Evolutionary conservation across 2,329 filamentous ascomycete genomes (phyloP).

Genomic region (Xylariaceae sp.): DNA sequence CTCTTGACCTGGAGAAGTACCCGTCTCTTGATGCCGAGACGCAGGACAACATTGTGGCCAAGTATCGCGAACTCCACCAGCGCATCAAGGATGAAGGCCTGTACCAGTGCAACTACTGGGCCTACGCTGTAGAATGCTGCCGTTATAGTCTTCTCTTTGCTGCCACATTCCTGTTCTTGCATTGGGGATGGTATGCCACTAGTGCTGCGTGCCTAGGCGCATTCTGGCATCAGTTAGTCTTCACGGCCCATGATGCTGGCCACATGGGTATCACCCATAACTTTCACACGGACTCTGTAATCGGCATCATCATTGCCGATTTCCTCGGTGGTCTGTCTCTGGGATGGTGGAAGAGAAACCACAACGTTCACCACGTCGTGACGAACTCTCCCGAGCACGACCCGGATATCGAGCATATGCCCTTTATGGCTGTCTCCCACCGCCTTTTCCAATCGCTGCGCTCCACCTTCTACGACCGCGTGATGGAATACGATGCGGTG

Average conservation of each 20-base stretch:
- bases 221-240: constrained; percentile 93
- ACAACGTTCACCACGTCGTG: constrained; percentile 95
- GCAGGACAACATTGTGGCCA: constrained; percentile 69
- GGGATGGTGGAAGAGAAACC: constrained; percentile 95
- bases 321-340: constrained; percentile 84
- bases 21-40: constrained; percentile 68
- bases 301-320: constrained; percentile 87
- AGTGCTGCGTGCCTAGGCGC: constrained; percentile 72
- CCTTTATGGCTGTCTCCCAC: constrained; percentile 82
- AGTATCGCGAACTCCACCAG: constrained; percentile 74
- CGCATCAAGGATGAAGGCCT: constrained; percentile 69
- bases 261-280: constrained; percentile 97
- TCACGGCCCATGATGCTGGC: constrained; percentile 88
- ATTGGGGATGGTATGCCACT: constrained; percentile 58
- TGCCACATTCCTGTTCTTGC: constrained; percentile 57
- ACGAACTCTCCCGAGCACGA: constrained; percentile 95
- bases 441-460: constrained; percentile 67
- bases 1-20: constrained; percentile 73
- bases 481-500: constrained; percentile 72
- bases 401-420: constrained; percentile 88
- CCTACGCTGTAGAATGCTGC: constrained; percentile 68
- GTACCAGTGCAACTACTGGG: constrained; percentile 76
- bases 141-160: constrained; percentile 67
- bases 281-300: constrained; percentile 74
- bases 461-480: constrained; percentile 76